Conservation (phyloP, 257 asterid genomes). For the Salvia splendens region DNA sequence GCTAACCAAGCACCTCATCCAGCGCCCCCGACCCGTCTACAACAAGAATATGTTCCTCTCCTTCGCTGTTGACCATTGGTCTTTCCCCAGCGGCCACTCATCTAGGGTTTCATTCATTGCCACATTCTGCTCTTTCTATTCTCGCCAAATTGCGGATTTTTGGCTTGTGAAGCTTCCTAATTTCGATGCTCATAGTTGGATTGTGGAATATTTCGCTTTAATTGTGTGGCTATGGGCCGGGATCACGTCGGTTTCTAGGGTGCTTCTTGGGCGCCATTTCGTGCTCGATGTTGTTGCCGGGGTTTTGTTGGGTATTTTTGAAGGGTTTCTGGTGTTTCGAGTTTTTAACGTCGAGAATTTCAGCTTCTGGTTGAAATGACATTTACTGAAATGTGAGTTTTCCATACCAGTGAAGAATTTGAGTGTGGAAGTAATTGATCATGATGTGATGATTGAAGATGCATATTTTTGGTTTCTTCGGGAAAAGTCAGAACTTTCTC, state of each 20-base stretch:
- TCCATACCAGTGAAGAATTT: not conserved
- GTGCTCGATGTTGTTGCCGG: slow-evolving; percentile 77
- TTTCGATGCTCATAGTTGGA: slow-evolving; percentile 27
- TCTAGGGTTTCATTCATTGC: slow-evolving; percentile 75
- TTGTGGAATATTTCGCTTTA: slow-evolving; percentile 41
- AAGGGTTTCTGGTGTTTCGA: slow-evolving; percentile 60
- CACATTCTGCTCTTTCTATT: slow-evolving; percentile 42
- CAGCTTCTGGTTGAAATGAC: slow-evolving; percentile 42
- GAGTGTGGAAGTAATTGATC: not conserved
- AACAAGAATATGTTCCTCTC: slow-evolving; percentile 76
- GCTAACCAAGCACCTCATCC: slow-evolving; percentile 59
- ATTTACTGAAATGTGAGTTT: slow-evolving; percentile 45
- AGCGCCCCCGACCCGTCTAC: slow-evolving; percentile 87
- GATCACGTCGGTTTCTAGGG: slow-evolving; percentile 63
- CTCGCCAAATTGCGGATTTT: slow-evolving; percentile 28
- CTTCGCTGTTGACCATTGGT: slow-evolving; percentile 96
- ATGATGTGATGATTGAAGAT: not conserved
- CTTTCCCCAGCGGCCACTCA: slow-evolving; percentile 92
- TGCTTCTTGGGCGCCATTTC: slow-evolving; percentile 82
- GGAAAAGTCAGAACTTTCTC: not conserved
- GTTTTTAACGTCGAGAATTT: slow-evolving; percentile 49
- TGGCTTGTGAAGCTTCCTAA: slow-evolving; percentile 27
- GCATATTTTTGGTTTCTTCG: not conserved
- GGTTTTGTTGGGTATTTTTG: slow-evolving; percentile 60
- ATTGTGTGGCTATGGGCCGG: slow-evolving; percentile 64